phyloP scores from a whole-genome alignment of 73 alveolate genomes.

The Breviolum minutum region DNA sequence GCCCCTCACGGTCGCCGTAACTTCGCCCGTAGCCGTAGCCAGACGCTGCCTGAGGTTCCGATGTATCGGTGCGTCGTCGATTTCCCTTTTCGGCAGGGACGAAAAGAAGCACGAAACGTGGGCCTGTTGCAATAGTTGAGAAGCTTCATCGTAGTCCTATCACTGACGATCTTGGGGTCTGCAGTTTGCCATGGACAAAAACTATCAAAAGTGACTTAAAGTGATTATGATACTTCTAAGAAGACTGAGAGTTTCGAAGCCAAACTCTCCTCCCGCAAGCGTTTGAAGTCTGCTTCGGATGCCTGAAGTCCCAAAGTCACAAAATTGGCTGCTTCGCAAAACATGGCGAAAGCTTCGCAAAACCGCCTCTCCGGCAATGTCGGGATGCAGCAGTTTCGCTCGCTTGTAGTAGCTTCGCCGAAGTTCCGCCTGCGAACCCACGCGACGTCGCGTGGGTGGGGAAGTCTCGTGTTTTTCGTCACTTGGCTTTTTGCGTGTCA shows the following conservation, averaged over 20 bases:
- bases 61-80: neutral
- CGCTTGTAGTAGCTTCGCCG: conserved; percentile 79
- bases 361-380: conserved; percentile 73
- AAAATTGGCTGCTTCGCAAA: neutral
- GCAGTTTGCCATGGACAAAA: too few species aligned
- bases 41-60: neutral
- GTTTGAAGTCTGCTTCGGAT: conserved; percentile 69
- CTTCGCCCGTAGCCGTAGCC: neutral
- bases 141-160: conserved; percentile 60
- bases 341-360: neutral
- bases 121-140: neutral
- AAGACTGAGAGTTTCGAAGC: neutral
- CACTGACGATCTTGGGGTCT: neutral
- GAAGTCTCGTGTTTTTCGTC: too few species aligned
- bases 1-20: neutral
- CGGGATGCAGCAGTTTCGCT: conserved; percentile 65
- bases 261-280: conserved; percentile 26
- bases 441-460: too few species aligned
- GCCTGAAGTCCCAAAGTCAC: neutral
- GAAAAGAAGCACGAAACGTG: neutral
- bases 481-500: too few species aligned
- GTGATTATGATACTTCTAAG: neutral
- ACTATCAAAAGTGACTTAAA: too few species aligned
- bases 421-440: conserved; percentile 31
- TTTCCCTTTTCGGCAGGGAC: neutral